Conservation (phyloP, 1,284 basidiomycete species). For the Anthracocystis panici-leucophaei region DNA sequence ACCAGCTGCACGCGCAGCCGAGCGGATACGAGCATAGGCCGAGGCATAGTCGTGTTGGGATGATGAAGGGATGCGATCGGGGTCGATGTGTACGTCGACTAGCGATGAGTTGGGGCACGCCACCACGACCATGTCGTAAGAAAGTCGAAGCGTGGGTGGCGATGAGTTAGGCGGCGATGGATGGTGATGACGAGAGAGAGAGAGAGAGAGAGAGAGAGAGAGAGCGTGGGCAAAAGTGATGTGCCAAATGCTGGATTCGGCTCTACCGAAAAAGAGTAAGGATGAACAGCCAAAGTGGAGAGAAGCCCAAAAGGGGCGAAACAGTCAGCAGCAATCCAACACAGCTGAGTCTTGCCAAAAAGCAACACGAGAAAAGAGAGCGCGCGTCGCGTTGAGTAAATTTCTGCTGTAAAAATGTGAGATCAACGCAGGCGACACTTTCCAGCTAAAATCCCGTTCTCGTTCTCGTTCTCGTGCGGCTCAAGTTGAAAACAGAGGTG, state of each 20-base stretch:
- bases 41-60: conserved; percentile 56
- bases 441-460: neutral
- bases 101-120: conserved; percentile 43
- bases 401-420: conserved; percentile 1
- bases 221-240: too few relatives aligned
- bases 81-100: conserved; percentile 35
- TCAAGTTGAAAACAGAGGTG: neutral
- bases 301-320: neutral
- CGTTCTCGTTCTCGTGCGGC: too few relatives aligned
- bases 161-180: neutral
- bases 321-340: neutral
- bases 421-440: neutral
- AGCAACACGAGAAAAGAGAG: conserved; percentile 12
- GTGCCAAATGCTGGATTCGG: too few relatives aligned
- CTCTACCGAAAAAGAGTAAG: too few relatives aligned
- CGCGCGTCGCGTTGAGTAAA: conserved; percentile 40
- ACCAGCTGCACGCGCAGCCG: conserved; percentile 37
- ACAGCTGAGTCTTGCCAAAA: neutral
- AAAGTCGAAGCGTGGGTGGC: neutral
- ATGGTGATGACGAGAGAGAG: neutral
- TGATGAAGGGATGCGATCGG: conserved; percentile 19
- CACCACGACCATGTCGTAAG: conserved; percentile 38
- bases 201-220: too few relatives aligned
- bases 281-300: too few relatives aligned
- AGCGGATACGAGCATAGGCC: conserved; percentile 60